Conservation (phyloP, 306 rosid species). For the Cucumis cinereus region DNA sequence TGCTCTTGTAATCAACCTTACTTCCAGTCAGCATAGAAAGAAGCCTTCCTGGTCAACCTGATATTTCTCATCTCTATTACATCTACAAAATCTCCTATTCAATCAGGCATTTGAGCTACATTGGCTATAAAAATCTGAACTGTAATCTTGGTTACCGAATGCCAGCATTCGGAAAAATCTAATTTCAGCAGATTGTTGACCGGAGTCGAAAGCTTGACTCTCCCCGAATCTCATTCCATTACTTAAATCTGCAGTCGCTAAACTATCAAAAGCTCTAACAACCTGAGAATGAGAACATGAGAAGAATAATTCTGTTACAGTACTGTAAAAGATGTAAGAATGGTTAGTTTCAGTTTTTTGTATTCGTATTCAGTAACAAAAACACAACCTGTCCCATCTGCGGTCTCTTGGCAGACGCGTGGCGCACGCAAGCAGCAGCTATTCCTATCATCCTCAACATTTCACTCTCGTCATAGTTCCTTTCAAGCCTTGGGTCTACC, state of each 20-base stretch:
- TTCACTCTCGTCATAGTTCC: slow-evolving; percentile 50
- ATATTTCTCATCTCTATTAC: neutral
- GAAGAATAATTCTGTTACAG: neutral
- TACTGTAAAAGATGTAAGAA: neutral
- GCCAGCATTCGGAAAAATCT: slow-evolving; percentile 67
- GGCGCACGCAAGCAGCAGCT: slow-evolving; percentile 84
- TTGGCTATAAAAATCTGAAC: slow-evolving; percentile 51
- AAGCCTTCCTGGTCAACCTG: neutral
- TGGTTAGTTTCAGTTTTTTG: neutral
- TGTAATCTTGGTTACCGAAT: slow-evolving; percentile 61
- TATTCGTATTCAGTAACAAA: neutral
- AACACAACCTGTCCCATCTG: slow-evolving; percentile 79
- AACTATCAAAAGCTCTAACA: slow-evolving; percentile 74
- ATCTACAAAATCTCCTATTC: slow-evolving; percentile 20
- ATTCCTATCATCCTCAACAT: slow-evolving; percentile 58
- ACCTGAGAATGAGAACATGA: slow-evolving; percentile 31
- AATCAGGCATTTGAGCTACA: slow-evolving; percentile 13
- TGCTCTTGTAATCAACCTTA: neutral
- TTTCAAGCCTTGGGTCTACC: slow-evolving; percentile 59
- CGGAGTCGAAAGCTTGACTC: slow-evolving; percentile 50
- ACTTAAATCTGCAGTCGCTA: slow-evolving; percentile 46
- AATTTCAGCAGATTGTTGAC: slow-evolving; percentile 63
- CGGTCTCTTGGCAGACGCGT: slow-evolving; percentile 71
- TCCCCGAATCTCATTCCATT: slow-evolving; percentile 87
- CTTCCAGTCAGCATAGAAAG: neutral